phyloP scores from a whole-genome alignment of 23 red algal genomes.

The Chondrus crispus region DNA sequence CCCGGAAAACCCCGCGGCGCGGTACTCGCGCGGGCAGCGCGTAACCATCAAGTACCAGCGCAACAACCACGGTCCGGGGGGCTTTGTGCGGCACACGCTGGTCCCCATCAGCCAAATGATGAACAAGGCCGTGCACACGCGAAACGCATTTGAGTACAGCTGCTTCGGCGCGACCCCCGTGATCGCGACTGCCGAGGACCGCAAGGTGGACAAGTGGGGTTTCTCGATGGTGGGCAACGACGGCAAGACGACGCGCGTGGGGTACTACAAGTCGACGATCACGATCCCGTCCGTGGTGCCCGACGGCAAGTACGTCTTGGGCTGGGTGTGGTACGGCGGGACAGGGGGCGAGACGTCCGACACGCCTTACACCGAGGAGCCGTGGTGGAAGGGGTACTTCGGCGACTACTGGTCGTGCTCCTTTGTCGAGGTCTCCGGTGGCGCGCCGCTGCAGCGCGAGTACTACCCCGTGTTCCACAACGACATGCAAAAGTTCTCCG shows the following conservation, averaged over 20 bases:
- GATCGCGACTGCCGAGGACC: constrained; percentile 1
- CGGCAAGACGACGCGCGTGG: neutral
- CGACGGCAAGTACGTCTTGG: constrained; percentile 52
- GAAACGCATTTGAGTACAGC: constrained; percentile 40
- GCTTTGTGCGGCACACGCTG: constrained; percentile 49
- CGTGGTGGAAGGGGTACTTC: constrained; percentile 29
- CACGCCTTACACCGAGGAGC: constrained; percentile 1
- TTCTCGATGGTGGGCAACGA: constrained; percentile 32
- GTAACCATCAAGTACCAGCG: constrained; percentile 42
- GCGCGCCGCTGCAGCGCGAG: neutral
- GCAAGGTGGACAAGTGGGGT: constrained; percentile 7
- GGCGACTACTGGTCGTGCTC: constrained; percentile 41
- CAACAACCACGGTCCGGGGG: constrained; percentile 65
- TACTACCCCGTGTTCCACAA: constrained; percentile 35
- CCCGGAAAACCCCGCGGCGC: constrained; percentile 20
- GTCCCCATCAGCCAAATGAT: constrained; percentile 55
- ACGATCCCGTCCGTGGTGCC: constrained; percentile 45
- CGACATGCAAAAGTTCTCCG: constrained; percentile 31
- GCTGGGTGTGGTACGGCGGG: constrained; percentile 61
- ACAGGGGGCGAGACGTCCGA: constrained; percentile 19
- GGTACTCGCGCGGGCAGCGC: constrained; percentile 14
- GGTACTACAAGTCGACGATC: constrained; percentile 29
- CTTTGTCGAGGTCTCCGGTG: constrained; percentile 25
- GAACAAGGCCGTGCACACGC: constrained; percentile 34
- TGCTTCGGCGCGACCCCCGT: constrained; percentile 48